Conservation (phyloP, 2,329 filamentous ascomycete species). For the Fusarium sp. region DNA sequence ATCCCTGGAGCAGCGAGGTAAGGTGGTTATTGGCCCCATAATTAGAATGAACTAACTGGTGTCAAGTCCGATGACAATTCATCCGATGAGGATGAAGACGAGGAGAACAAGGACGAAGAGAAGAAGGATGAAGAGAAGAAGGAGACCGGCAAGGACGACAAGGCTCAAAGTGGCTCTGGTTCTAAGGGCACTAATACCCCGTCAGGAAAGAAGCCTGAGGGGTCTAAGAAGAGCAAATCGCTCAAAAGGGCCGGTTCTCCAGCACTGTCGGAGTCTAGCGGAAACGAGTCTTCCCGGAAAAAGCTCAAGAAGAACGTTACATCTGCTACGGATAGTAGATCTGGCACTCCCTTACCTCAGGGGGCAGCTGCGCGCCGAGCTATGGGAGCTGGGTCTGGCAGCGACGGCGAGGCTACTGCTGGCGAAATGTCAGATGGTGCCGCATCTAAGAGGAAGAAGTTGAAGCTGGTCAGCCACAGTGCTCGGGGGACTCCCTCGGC, state of each 20-base stretch:
- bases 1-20: slow-evolving; percentile 56
- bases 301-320: slow-evolving; percentile 73
- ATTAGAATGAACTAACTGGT: slow-evolving; percentile 34
- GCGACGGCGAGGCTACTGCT: slow-evolving; percentile 77
- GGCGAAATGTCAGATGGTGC: slow-evolving; percentile 72
- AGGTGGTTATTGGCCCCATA: neutral
- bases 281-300: slow-evolving; percentile 88
- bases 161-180: slow-evolving; percentile 64
- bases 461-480: slow-evolving; percentile 63
- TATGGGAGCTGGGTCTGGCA: slow-evolving; percentile 68
- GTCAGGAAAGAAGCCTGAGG: slow-evolving; percentile 58
- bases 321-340: slow-evolving; percentile 63
- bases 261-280: slow-evolving; percentile 88
- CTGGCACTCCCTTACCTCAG: slow-evolving; percentile 64
- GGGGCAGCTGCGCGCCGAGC: slow-evolving; percentile 53
- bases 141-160: slow-evolving; percentile 60
- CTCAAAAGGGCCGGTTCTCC: slow-evolving; percentile 90
- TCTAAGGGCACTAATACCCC: slow-evolving; percentile 74
- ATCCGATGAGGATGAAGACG: slow-evolving; percentile 53
- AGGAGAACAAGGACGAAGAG: slow-evolving; percentile 54
- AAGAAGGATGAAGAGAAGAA: slow-evolving; percentile 60
- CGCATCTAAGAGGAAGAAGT: slow-evolving; percentile 62
- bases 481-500: slow-evolving; percentile 65
- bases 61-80: slow-evolving; percentile 61
- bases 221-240: slow-evolving; percentile 65